A percentile compares a stretch with the other conserved stretches of the same genome.
These are phyloP conservation scores for Triticum monococcum DNA, from an alignment of 176 grass and related monocot species.

Conservation along the genomic window DNA sequence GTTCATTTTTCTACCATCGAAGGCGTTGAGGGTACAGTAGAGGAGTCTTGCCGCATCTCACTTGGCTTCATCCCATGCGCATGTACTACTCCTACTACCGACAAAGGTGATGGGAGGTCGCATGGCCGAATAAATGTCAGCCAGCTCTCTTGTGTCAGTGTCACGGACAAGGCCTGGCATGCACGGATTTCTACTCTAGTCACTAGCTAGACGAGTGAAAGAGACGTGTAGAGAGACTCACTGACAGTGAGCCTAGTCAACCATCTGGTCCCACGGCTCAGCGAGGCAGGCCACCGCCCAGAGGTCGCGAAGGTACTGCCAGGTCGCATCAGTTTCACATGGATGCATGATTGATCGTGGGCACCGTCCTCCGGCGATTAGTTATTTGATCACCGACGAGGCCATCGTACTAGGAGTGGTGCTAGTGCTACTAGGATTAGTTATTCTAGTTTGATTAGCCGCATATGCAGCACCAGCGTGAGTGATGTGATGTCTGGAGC, in stretches of 20 bases:
- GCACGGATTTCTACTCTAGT: background rate
- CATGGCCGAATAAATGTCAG: background rate
- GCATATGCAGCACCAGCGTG: background rate
- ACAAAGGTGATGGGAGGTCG: background rate
- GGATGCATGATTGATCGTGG: conserved; percentile 17
- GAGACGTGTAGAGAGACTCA: background rate
- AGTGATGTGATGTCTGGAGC: too few relatives aligned
- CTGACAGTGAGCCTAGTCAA: background rate
- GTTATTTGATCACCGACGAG: background rate
- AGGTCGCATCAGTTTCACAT: background rate
- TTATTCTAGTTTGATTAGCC: background rate
- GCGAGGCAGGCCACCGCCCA: background rate
- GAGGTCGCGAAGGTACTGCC: background rate
- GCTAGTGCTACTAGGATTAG: too few relatives aligned
- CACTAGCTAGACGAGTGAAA: background rate
- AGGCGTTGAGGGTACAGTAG: too few relatives aligned
- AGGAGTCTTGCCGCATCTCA: too few relatives aligned
- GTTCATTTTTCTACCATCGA: too few relatives aligned
- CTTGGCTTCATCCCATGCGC: too few relatives aligned
- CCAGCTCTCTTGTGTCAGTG: too few relatives aligned
- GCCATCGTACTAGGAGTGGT: background rate
- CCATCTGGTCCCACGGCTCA: background rate
- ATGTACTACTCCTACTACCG: background rate
- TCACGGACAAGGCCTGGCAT: background rate
- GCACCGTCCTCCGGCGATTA: background rate